Conservation (phyloP, 257 asterid genomes). For the Rhazya stricta region DNA sequence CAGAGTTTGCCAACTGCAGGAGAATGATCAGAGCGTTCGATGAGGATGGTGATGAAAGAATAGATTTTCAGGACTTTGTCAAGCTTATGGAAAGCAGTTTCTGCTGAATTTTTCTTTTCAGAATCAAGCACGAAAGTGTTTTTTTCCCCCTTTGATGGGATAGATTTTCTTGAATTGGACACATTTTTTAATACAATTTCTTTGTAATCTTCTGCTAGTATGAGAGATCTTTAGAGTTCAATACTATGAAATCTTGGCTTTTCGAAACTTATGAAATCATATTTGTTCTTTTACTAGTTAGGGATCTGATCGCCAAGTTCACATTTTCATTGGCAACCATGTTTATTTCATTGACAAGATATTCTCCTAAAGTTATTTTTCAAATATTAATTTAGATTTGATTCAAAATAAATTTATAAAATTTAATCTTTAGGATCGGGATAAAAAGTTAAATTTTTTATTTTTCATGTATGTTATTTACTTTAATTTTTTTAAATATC, state of each 20-base stretch:
- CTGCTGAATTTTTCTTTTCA: not conserved
- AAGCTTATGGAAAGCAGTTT: constrained; percentile 23
- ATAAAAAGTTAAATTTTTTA: too few species aligned
- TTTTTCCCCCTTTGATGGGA: not conserved
- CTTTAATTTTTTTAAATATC: too few species aligned
- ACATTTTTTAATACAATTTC: constrained; percentile 1
- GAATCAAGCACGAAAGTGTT: not conserved
- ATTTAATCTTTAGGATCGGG: too few species aligned
- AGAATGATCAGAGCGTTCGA: constrained; percentile 64
- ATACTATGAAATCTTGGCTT: not conserved
- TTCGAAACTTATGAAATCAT: too few species aligned
- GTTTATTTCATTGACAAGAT: too few species aligned
- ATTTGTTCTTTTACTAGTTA: not conserved
- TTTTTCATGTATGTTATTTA: too few species aligned
- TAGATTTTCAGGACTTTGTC: constrained; percentile 58
- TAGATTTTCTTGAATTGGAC: not conserved
- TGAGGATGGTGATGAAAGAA: constrained; percentile 58
- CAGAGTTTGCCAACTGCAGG: constrained; percentile 44
- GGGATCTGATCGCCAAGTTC: too few species aligned
- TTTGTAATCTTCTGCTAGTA: not conserved
- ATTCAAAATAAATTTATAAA: too few species aligned
- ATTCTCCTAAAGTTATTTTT: too few species aligned
- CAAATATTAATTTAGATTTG: too few species aligned
- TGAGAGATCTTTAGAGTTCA: too few species aligned
- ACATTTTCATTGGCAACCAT: too few species aligned